Evolutionary conservation across 352 stramenopile species (phyloP), one percentile per base, ranked within the genome.

Genomic region (Pythium volutum): DNA sequence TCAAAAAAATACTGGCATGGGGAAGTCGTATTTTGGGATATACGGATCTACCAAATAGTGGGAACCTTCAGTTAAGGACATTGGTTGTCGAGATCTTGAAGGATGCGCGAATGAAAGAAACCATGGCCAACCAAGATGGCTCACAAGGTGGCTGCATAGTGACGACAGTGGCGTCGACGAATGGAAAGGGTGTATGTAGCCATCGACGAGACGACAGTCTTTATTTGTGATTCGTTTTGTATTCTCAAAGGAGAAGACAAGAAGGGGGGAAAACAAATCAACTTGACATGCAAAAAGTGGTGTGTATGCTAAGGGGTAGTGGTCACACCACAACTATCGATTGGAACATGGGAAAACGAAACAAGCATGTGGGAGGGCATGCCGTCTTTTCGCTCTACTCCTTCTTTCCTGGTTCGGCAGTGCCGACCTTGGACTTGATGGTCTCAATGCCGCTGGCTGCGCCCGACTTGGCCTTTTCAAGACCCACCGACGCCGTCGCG

Each of bases 381-480:
- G 36, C 18, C 15, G 6, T 10, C 36, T 43, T 43, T 22, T 43
- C 18, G 6, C 18, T 56, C 61, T 69, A 74, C 26, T 86, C 76
- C 70, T 90, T 88, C 74, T 87, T 90, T 39, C 36, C 18, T 4
- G 36, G 8, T 16, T 72, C 67, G 26, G 67, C 59, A 12, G 70
- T 69, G 18, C 71, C 76, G 38, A 84, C 82, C 70, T 89, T 89
- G 23, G 79, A 85, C 73, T 89, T 89, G 63, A 91, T 87, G 8
- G 82, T 91, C 68, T 90, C 81, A 38, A 80, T 77, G 29, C 76
- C 79, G 14, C 75, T 85, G 14, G 67, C 60, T n/a, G 81, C 85
- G 33, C 80, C 84, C 43, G 79, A 70, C 72, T 95, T 95, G 56
- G 85, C 85, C 71, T 84, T 95, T 65, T 95, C 85, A 3, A 90